phyloP scores from a whole-genome alignment of 2,329 filamentous ascomycete genomes.

The Exophiala xenobiotica region DNA sequence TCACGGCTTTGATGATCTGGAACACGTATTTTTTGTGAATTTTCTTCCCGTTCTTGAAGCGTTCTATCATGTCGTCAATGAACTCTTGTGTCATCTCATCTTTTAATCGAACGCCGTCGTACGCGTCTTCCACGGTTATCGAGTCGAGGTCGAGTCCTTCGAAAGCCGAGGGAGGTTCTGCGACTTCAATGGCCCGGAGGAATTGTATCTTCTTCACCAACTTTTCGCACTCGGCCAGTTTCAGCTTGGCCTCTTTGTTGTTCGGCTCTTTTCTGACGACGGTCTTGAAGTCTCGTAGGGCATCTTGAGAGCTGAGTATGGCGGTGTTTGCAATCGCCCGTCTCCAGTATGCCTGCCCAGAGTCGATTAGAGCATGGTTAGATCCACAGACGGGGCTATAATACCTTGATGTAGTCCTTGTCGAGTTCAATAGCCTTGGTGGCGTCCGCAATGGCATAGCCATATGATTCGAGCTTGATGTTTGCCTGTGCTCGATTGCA shows the following conservation, averaged over 20 bases:
- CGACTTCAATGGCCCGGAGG: conserved; percentile 89
- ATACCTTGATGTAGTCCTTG: conserved; percentile 81
- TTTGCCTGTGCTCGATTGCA: conserved; percentile 91
- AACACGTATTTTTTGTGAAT: conserved; percentile 96
- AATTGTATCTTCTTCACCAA: conserved; percentile 90
- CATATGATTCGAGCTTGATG: conserved; percentile 93
- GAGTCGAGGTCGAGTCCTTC: conserved; percentile 85
- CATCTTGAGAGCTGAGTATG: conserved; percentile 83
- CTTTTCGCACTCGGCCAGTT: conserved; percentile 90
- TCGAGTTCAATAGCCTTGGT: conserved; percentile 89
- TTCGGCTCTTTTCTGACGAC: conserved; percentile 82
- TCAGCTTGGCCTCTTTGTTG: conserved; percentile 88
- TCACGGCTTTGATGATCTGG: conserved; percentile 88
- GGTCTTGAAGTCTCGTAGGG: conserved; percentile 86
- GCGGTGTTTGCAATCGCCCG: conserved; percentile 88
- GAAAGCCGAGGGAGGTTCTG: conserved; percentile 86
- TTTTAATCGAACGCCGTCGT: conserved; percentile 78
- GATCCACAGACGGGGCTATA: conserved; percentile 26
- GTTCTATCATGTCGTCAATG: conserved; percentile 92
- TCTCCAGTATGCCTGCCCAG: conserved; percentile 79
- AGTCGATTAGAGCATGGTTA: conserved; percentile 4
- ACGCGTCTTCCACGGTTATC: conserved; percentile 77
- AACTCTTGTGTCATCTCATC: conserved; percentile 94
- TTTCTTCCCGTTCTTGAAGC: conserved; percentile 95
- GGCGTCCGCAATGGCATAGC: conserved; percentile 87